phyloP scores from a whole-genome alignment of 192 early-diverging fungal species.

The Linnemannia zychae region DNA sequence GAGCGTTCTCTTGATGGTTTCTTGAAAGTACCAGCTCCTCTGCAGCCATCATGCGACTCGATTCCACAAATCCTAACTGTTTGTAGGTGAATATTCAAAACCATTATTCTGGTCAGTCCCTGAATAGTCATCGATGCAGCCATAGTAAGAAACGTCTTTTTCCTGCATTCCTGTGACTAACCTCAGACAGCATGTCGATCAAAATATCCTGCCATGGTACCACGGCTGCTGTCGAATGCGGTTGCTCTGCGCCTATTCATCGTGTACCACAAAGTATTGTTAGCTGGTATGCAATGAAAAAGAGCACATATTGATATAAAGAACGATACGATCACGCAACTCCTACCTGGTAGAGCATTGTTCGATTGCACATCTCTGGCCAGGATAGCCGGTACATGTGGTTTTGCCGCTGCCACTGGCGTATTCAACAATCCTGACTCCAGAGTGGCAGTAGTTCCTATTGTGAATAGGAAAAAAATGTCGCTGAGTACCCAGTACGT shows the following conservation, averaged over 20 bases:
- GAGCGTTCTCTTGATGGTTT: constrained; percentile 29
- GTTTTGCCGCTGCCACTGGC: not conserved
- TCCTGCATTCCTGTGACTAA: constrained; percentile 7
- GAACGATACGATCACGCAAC: not conserved
- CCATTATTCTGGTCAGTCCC: not conserved
- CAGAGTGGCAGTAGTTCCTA: not conserved
- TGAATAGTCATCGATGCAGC: no score
- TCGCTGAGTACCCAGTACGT: not conserved
- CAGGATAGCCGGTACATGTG: not conserved
- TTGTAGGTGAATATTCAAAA: not conserved
- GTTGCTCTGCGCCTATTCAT: not conserved
- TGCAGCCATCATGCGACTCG: constrained; percentile 50
- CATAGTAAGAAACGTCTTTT: not conserved
- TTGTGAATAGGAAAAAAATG: not conserved
- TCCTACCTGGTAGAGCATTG: not conserved
- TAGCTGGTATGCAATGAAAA: not conserved
- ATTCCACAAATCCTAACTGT: constrained; percentile 44
- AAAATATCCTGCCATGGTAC: constrained; percentile 40
- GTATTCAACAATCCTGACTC: not conserved
- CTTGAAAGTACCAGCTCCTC: constrained; percentile 42
- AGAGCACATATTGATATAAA: no score
- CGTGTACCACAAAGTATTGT: not conserved
- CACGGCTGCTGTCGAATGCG: constrained; percentile 6
- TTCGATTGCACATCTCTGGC: not conserved
- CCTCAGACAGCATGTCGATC: constrained; percentile 40